Conservation (phyloP, 495 filamentous ascomycete genomes). For the Aspergillus sparsus region DNA sequence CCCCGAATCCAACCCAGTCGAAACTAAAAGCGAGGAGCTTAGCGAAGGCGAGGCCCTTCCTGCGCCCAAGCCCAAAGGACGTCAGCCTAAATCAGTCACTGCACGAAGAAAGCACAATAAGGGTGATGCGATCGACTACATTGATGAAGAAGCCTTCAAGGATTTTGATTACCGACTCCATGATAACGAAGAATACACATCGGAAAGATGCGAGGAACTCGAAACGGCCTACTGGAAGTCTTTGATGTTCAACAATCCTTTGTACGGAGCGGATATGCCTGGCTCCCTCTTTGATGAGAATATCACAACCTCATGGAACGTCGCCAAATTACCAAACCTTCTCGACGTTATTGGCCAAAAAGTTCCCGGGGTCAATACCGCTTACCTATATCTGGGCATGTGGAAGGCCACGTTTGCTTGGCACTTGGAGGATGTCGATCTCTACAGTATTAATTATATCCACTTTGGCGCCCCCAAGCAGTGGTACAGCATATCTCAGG, state of each 20-base stretch:
- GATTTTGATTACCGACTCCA: slow-evolving; percentile 86
- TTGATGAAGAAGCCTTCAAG: slow-evolving; percentile 85
- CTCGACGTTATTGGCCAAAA: slow-evolving; percentile 94
- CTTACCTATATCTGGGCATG: slow-evolving; percentile 98
- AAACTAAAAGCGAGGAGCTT: slow-evolving; percentile 49
- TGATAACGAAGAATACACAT: slow-evolving; percentile 78
- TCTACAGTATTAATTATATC: slow-evolving; percentile 99
- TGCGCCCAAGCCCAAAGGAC: slow-evolving; percentile 48
- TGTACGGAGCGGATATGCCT: slow-evolving; percentile 97
- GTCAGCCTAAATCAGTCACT: slow-evolving; percentile 61
- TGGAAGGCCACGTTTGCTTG: slow-evolving; percentile 99
- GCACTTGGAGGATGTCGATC: slow-evolving; percentile 97
- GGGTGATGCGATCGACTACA: slow-evolving; percentile 63
- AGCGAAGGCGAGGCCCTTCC: slow-evolving; percentile 54
- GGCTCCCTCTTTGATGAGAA: slow-evolving; percentile 90
- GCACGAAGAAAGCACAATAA: slow-evolving; percentile 79
- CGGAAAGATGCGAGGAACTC: slow-evolving; percentile 88
- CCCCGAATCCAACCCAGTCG: slow-evolving; percentile 49
- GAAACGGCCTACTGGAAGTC: slow-evolving; percentile 96
- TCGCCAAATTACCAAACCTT: slow-evolving; percentile 89
- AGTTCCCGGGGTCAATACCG: slow-evolving; percentile 95
- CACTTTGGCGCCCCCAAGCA: slow-evolving; percentile 98
- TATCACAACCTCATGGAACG: slow-evolving; percentile 81
- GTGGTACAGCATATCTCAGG: slow-evolving; percentile 98
- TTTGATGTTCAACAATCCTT: slow-evolving; percentile 86